Evolutionary conservation across 1,284 basidiomycete genomes (phyloP).

Genomic region (Fistulinella cinereoalba): DNA sequence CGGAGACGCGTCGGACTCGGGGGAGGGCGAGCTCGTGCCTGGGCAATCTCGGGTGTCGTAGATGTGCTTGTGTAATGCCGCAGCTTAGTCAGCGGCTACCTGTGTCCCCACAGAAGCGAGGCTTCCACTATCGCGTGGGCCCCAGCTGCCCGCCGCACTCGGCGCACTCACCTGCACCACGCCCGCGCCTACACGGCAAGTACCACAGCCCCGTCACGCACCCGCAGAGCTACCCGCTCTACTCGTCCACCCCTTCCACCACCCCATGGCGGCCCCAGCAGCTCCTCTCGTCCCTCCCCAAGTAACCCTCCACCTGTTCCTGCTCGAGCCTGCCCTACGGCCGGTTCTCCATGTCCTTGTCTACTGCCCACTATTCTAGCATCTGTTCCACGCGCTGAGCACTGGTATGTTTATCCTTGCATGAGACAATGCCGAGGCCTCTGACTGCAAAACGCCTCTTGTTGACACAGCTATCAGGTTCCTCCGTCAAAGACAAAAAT

Average conservation of each 20-base stretch:
- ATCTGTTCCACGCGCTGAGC: conserved; percentile 74
- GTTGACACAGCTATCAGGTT: conserved; percentile 85
- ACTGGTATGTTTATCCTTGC: conserved; percentile 44
- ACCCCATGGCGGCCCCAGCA: conserved; percentile 31
- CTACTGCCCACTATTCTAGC: conserved; percentile 85
- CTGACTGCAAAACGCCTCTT: conserved; percentile 63
- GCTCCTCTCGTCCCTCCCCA: conserved; percentile 33
- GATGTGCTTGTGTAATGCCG: conserved; percentile 57
- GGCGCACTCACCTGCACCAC: conserved; percentile 18
- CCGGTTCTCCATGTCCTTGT: conserved; percentile 84
- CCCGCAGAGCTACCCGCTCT: conserved; percentile 18
- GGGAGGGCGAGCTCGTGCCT: conserved; percentile 62
- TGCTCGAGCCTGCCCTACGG: conserved; percentile 9
- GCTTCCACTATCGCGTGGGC: conserved; percentile 20
- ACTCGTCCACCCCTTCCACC: conserved; percentile 24
- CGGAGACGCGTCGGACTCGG: conserved; percentile 62
- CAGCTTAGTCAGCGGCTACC: conserved; percentile 47
- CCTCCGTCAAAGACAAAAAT: conserved; percentile 45
- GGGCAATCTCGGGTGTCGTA: conserved; percentile 44
- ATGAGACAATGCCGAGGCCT: conserved; percentile 35
- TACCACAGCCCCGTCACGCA: conserved; percentile 18
- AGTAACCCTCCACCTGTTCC: conserved; percentile 31
- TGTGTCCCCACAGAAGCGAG: conserved; percentile 17
- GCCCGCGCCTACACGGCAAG: conserved; percentile 22
- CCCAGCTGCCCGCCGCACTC: conserved; percentile 18